A percentile compares a stretch with the other conserved stretches of the same genome.
phyloP scores from a whole-genome alignment of 208 protist genomes.

The Trypanosoma platydactyli region DNA sequence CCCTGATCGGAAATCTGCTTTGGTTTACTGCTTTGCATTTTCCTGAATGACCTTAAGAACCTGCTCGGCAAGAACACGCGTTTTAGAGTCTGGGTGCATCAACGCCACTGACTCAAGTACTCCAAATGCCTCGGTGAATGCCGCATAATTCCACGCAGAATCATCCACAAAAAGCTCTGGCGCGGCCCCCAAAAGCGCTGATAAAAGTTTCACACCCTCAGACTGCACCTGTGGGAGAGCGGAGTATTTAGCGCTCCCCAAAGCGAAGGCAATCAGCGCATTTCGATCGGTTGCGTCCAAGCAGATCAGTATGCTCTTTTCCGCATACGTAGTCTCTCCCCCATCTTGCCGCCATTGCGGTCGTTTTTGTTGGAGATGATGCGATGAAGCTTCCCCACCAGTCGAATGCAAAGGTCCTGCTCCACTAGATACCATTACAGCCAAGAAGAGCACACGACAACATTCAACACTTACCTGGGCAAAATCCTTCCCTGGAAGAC shows the following conservation, averaged over 20 bases:
- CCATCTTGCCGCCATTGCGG: not conserved
- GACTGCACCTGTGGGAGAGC: slow-evolving; percentile 52
- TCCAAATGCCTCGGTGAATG: slow-evolving; percentile 23
- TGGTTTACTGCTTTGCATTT: not conserved
- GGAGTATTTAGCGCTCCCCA: slow-evolving; percentile 59
- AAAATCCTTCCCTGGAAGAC: slow-evolving; percentile 16
- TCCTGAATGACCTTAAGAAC: slow-evolving; percentile 30
- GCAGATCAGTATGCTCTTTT: slow-evolving; percentile 6
- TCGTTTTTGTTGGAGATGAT: too few relatives aligned
- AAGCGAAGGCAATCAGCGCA: slow-evolving; percentile 59
- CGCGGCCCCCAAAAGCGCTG: slow-evolving; percentile 57
- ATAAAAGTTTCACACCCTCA: slow-evolving; percentile 68
- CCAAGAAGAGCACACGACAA: slow-evolving; percentile 53
- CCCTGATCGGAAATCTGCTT: too few relatives aligned
- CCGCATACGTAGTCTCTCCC: not conserved
- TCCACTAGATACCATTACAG: slow-evolving; percentile 40
- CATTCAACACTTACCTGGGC: slow-evolving; percentile 51
- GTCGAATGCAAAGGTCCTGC: not conserved
- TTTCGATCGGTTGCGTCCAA: slow-evolving; percentile 36
- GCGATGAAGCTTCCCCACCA: not conserved
- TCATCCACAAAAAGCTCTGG: slow-evolving; percentile 49
- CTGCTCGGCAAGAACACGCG: slow-evolving; percentile 55
- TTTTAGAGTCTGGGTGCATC: slow-evolving; percentile 50
- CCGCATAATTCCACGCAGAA: not conserved
- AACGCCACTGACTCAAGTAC: slow-evolving; percentile 49